Evolutionary conservation across 140 eudicot species (phyloP), one percentile per base, ranked within the genome.

Genomic region (Flaveria floridana): DNA sequence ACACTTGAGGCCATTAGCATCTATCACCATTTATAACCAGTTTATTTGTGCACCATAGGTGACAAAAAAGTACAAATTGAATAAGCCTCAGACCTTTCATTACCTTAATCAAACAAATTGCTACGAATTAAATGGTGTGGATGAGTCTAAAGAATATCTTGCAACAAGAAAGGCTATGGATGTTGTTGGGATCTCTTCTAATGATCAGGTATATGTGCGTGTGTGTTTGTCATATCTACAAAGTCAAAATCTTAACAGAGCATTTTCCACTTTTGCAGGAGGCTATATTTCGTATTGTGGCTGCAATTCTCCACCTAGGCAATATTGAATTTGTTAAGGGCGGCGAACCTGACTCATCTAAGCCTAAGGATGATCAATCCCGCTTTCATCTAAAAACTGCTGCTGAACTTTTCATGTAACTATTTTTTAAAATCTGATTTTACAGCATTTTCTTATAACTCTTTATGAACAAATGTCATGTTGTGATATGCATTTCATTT

Each of bases 261-360:
- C 15, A 18, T 67, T 34, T 30, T 23, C 46, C 34, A 21, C 41
- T 55, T 0, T 78, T 71, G 64, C 82, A 94, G 99, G 99, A 94
- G 75, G 96, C 91, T 44, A 94, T 94, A 59, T 94, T 94, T 80
- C 91, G 99, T 82, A 87, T 94, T 56, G 92, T 91, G 78, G 99
- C 99, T 79, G 97, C 96, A 67, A 82, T 94, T 78, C 97, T 94
- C 58, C 99, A 94, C 81, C 78, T 94, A 78, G 99, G 99, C 14
- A 94, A 94, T 68, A 76, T 91, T 80, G 96, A 91, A 51, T 94
- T 94, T 66, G 46, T 62, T 8, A 94, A 91, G 79, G 97, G 78
- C 64, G 82, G 74, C 4, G 99, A 94, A 66, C 25, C 87, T 56
- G 99, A 94, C 84, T 79, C 97, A 72, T 88, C 99, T 72, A 85